Base-by-base conservation (phyloP, 768 basidiomycete species). In the Suillus subaureus region DNA sequence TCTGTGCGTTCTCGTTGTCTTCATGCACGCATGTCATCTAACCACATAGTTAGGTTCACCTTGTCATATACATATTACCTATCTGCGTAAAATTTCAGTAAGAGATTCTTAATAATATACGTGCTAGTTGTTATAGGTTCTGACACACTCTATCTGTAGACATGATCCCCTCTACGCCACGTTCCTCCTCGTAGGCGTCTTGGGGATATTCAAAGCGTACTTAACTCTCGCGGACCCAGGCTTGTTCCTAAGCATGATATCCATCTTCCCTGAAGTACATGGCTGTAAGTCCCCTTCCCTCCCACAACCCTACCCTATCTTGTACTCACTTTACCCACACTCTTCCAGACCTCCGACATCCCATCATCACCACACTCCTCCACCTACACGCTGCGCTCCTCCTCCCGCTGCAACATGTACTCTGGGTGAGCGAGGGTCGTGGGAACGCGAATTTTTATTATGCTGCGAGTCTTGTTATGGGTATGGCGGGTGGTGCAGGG, bases 381-480 rank as follows among this genome's bases (percentile, higher is more conserved):
- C 92, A 97, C 68, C 79, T 93, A 6, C 94, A 97, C 72, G 89
- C 96, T 3, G 83, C 89, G 1, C 82, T 94, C 23, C 88, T 99
- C 26, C 84, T 98, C 65, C 97, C 97, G 0, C 83, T 97, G 37
- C 96, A 99, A 77, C 89, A 97, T 72, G 86, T 93, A 66, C 81
- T 99, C 2, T 99, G 97, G 97, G 85, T 98, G 7, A 83, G 82
- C 11, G 91, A 94, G 64, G 96, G 95, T 1, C 93, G 94, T 7
- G 97, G 95, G 3, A 99, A 99, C 72, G 96, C 97, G 55, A 99
- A 99, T 75, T 99, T 99, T 79, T 98, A 93, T 79, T 99, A 99
- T 71, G 97, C 97, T 0, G 89, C 91, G 4, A 98, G 96, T 2
- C 82, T 99, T 66, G 97, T 99, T 18, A 95, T 96, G 76, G 96